These are phyloP conservation scores for Ettlia oleoabundans DNA, from an alignment of 139 green algal species.

Conservation along the genomic window DNA sequence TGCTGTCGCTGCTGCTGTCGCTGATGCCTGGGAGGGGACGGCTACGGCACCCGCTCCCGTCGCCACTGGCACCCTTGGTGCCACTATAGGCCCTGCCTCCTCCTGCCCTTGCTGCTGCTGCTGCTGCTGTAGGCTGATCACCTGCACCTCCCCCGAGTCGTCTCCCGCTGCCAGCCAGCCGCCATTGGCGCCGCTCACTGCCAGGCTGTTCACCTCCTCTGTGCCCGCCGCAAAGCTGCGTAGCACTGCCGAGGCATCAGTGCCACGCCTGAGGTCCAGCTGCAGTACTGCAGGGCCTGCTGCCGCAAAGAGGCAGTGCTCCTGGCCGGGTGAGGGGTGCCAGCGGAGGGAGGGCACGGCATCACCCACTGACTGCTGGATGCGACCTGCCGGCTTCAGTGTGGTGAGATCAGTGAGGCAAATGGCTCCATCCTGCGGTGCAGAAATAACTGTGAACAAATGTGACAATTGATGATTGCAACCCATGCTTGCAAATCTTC, in stretches of 20 bases:
- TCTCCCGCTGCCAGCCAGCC: slow-evolving; percentile 58
- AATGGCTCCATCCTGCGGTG: slow-evolving; percentile 24
- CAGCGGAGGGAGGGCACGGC: slow-evolving; percentile 32
- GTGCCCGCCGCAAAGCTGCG: slow-evolving; percentile 30
- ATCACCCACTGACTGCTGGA: not conserved
- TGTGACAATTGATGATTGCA: no score
- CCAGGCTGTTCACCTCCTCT: slow-evolving; percentile 65
- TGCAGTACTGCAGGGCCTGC: slow-evolving; percentile 9
- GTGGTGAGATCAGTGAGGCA: slow-evolving; percentile 40
- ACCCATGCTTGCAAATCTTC: no score
- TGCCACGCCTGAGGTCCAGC: slow-evolving; percentile 39
- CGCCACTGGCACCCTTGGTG: no score
- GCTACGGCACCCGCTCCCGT: no score
- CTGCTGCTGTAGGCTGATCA: slow-evolving; percentile 49
- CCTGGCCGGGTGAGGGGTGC: not conserved
- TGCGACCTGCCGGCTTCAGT: not conserved
- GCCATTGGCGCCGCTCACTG: slow-evolving; percentile 26
- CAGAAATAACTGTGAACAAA: not conserved
- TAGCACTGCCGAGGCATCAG: slow-evolving; percentile 18
- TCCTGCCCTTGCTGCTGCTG: not conserved
- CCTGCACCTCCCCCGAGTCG: slow-evolving; percentile 61
- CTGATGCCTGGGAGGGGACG: no score
- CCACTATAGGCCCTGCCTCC: no score
- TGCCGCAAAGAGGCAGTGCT: slow-evolving; percentile 6
- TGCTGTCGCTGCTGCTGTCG: not conserved